These are phyloP conservation scores for Betula pendula DNA, from an alignment of 306 rosid species.

Conservation along the genomic window DNA sequence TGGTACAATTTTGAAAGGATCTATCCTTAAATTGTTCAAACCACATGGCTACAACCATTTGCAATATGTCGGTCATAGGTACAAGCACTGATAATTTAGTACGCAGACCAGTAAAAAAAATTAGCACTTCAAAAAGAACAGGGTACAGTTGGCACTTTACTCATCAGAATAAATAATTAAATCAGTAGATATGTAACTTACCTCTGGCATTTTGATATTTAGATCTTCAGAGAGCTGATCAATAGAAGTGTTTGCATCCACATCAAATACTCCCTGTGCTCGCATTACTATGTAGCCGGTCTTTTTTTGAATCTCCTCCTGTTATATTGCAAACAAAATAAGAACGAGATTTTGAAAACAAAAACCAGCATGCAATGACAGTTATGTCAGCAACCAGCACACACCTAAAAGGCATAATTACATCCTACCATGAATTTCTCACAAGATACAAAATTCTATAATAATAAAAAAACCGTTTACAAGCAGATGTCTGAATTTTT, in stretches of 20 bases:
- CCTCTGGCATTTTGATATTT: conserved; percentile 94
- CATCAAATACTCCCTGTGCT: conserved; percentile 91
- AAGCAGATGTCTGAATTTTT: background rate
- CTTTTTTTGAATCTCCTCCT: conserved; percentile 99
- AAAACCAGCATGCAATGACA: background rate
- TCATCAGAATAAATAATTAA: conserved; percentile 2
- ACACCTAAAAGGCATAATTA: background rate
- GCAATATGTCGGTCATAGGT: background rate
- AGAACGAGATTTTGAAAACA: background rate
- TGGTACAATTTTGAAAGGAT: background rate
- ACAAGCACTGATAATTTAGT: background rate
- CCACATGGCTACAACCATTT: background rate
- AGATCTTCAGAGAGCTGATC: conserved; percentile 98
- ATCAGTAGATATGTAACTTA: conserved; percentile 12
- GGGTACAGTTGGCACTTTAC: conserved; percentile 85
- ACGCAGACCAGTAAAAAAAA: background rate
- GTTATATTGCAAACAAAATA: conserved; percentile 30
- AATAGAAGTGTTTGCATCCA: conserved; percentile 95
- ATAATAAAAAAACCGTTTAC: background rate
- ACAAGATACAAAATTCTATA: background rate
- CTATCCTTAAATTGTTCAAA: conserved; percentile 7
- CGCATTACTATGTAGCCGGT: conserved; percentile 99
- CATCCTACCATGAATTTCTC: conserved; percentile 1
- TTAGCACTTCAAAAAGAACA: conserved; percentile 11
- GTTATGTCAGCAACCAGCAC: background rate